Base-by-base conservation (phyloP, 73 alveolate genomes). In the Urostyla sp. region DNA sequence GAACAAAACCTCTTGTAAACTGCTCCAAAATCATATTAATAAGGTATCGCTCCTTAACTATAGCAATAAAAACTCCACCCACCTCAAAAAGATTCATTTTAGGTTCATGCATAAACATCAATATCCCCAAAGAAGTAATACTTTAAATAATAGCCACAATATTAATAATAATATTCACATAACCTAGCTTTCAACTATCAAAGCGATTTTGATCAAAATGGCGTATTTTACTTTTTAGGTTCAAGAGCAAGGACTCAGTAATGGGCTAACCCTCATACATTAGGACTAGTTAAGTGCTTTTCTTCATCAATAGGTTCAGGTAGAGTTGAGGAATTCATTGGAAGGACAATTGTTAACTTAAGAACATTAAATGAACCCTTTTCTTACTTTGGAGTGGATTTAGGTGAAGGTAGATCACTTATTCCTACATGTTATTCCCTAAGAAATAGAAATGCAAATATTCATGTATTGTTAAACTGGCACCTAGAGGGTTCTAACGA, bases 381-480 rank as follows among this genome's bases (percentile, higher is more conserved):
- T 80, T 87, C 98, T 27, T 96, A 88, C 88, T 78, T 96, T 75
- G 99, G 98, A 10, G 91, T 96, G 7, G 99, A 96, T 77, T 83
- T 96, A 10, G 98, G 99, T 18, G 92, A 63, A 46, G 98, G 95
- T 53, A 78, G 98, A 44, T 75, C 61, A 13, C 56, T 96, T 18
- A 76, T 83, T 26, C 98, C 99, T 0, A 53, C 94, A 34, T 90
- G 96, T 67, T 96, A 96, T 75, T 89, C 98, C 8, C 60, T 96
- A 40, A 87, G 92, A 73, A 96, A 96, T 81, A 81, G 98, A 72
- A 91, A 93, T 59, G 90, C 98, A 43, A 74, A 95, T 13, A 87
- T 96, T 28, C 94, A 96, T 85, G 98, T 94, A 4, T 53, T 95
- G 87, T 52, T 96, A 77, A 89, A 94, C 78, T 96, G 99, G 99